A percentile compares a stretch with the other conserved stretches of the same genome.
These are phyloP conservation scores for Auriscalpium vulgare DNA, from an alignment of 768 basidiomycete genomes.

Conservation along the genomic window DNA sequence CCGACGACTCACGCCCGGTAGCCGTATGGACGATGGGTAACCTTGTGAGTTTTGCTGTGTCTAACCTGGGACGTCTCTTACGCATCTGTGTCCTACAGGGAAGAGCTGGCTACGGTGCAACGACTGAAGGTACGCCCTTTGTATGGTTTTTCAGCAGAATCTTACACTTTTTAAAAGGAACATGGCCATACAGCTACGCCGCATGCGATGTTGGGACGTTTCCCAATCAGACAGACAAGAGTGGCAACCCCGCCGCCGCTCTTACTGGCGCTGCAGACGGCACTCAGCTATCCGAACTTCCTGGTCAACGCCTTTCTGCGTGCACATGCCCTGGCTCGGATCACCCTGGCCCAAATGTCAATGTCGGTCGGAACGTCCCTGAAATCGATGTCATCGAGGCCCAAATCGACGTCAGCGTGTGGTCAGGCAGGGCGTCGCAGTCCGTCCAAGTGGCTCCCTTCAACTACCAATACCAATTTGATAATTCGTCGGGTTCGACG, in stretches of 20 bases:
- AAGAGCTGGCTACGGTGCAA: slow-evolving; percentile 83
- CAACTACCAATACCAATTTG: slow-evolving; percentile 58
- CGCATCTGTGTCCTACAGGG: slow-evolving; percentile 34
- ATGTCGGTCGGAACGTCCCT: slow-evolving; percentile 66
- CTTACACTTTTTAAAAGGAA: slow-evolving; percentile 23
- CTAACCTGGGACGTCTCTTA: neutral
- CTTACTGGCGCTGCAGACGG: slow-evolving; percentile 45
- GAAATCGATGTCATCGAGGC: slow-evolving; percentile 94
- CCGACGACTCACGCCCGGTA: slow-evolving; percentile 15
- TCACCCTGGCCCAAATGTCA: slow-evolving; percentile 77
- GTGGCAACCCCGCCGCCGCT: slow-evolving; percentile 51
- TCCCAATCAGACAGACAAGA: slow-evolving; percentile 63
- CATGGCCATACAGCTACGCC: slow-evolving; percentile 80
- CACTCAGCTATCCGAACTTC: slow-evolving; percentile 63
- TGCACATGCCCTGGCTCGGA: slow-evolving; percentile 84
- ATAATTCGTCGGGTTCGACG: slow-evolving; percentile 42
- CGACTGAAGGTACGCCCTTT: slow-evolving; percentile 56
- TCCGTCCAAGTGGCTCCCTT: slow-evolving; percentile 77
- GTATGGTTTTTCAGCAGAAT: neutral
- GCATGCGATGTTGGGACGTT: slow-evolving; percentile 83
- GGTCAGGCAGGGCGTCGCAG: slow-evolving; percentile 68
- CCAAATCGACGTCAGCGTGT: slow-evolving; percentile 46
- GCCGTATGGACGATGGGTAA: slow-evolving; percentile 79
- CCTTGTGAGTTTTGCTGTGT: slow-evolving; percentile 24
- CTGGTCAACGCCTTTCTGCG: slow-evolving; percentile 79